Conservation (phyloP, 257 asterid species). For the Craterostigma plantagineum region DNA sequence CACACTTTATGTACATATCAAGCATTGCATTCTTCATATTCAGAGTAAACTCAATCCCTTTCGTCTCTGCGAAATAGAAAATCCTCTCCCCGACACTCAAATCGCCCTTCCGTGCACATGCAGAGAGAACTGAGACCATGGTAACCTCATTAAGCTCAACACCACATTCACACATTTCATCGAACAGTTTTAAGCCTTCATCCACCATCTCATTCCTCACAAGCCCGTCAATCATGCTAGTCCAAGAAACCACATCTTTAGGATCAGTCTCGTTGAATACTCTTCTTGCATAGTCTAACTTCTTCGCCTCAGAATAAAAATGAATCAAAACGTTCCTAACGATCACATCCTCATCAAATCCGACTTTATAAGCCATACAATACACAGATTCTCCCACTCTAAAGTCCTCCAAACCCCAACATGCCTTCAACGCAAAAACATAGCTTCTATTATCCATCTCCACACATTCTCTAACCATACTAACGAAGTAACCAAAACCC, state of each 20-base stretch:
- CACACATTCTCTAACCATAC: slow-evolving; percentile 34
- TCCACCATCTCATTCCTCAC: slow-evolving; percentile 35
- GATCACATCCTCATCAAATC: slow-evolving; percentile 38
- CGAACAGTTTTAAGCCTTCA: slow-evolving; percentile 49
- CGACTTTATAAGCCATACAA: slow-evolving; percentile 51
- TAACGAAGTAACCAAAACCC: slow-evolving; percentile 31
- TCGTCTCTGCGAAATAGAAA: slow-evolving; percentile 22
- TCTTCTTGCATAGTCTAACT: slow-evolving; percentile 16
- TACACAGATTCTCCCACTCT: slow-evolving; percentile 31
- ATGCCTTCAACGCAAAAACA: slow-evolving; percentile 51
- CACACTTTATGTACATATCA: slow-evolving; percentile 74
- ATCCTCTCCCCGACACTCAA: slow-evolving; percentile 27
- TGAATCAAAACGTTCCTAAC: slow-evolving; percentile 53
- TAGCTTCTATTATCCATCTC: slow-evolving; percentile 60
- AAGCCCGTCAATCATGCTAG: slow-evolving; percentile 53
- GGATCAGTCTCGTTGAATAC: slow-evolving; percentile 33
- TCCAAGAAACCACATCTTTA: slow-evolving; percentile 77
- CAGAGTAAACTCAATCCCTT: slow-evolving; percentile 21
- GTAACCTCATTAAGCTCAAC: slow-evolving; percentile 64
- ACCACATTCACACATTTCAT: slow-evolving; percentile 30
- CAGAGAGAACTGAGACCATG: slow-evolving; percentile 46
- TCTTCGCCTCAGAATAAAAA: slow-evolving; percentile 38
- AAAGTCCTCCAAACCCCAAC: slow-evolving; percentile 23
- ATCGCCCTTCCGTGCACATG: slow-evolving; percentile 55
- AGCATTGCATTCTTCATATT: slow-evolving; percentile 50